Conservation (phyloP, 805 yeast genomes). For the Isabelozyma rhagii region DNA sequence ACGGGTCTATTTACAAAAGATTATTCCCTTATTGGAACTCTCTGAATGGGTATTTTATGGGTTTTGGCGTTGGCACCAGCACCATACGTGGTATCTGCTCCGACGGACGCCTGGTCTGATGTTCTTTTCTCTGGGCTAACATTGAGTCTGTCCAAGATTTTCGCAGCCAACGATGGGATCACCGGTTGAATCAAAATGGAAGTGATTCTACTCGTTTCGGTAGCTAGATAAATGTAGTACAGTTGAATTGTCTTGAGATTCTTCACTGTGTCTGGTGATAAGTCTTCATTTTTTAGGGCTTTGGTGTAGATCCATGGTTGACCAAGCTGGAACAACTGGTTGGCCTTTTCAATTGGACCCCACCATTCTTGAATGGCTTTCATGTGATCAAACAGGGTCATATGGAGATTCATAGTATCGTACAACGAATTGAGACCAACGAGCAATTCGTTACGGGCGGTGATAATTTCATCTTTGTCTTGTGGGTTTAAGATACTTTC, state of each 20-base stretch:
- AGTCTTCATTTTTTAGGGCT: conserved; percentile 11
- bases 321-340: conserved; percentile 60
- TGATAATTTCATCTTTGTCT: conserved; percentile 10
- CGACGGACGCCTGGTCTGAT: conserved; percentile 45
- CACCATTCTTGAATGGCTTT: conserved; percentile 58
- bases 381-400: conserved; percentile 50
- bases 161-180: conserved; percentile 60
- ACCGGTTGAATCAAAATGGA: conserved; percentile 70
- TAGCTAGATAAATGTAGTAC: conserved; percentile 56
- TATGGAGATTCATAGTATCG: conserved; percentile 37
- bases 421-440: conserved; percentile 31
- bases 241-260: conserved; percentile 26
- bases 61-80: conserved; percentile 43
- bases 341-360: conserved; percentile 56
- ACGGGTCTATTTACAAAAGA: neutral
- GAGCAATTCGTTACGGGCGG: conserved; percentile 20
- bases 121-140: conserved; percentile 46
- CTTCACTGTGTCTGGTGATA: conserved; percentile 13
- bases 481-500: conserved; percentile 6
- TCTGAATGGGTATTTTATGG: conserved; percentile 49
- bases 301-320: conserved; percentile 71
- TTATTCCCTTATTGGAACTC: conserved; percentile 14
- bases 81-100: conserved; percentile 64
- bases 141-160: conserved; percentile 59
- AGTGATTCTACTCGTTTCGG: conserved; percentile 67